Evolutionary conservation across 1,284 basidiomycete species (phyloP).

Genomic region (Schizophyllum commune): DNA sequence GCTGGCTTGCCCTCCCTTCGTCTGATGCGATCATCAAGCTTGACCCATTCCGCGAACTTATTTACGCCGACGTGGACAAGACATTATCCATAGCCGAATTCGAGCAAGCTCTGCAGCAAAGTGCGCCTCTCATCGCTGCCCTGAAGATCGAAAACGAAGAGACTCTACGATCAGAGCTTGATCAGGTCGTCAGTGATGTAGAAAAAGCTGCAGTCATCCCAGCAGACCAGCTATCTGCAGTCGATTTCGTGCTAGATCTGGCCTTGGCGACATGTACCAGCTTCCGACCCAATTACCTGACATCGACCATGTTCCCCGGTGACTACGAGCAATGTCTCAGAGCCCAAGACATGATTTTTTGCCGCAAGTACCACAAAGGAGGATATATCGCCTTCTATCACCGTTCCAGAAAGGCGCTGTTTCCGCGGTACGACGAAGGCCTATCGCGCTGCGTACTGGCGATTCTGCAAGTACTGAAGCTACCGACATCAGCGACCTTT

Average conservation of each 20-base stretch:
- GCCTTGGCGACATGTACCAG: not conserved
- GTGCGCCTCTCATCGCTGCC: not conserved
- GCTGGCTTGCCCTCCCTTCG: not conserved
- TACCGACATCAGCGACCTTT: not conserved
- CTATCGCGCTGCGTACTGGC: not conserved
- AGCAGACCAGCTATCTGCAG: not conserved
- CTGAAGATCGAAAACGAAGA: not conserved
- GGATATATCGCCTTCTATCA: not conserved
- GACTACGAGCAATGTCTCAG: not conserved
- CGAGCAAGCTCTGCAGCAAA: not conserved
- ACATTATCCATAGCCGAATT: not conserved
- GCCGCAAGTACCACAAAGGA: not conserved
- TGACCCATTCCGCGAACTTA: not conserved
- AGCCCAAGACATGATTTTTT: not conserved
- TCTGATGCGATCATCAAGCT: not conserved
- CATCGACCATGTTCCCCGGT: no score
- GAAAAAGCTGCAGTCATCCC: not conserved
- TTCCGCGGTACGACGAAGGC: not conserved
- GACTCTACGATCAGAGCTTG: not conserved
- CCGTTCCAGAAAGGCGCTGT: not conserved
- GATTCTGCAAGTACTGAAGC: not conserved
- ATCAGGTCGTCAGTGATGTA: not conserved
- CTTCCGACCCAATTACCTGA: no score
- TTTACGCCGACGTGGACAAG: not conserved
- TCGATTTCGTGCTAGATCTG: not conserved